Evolutionary conservation across 768 basidiomycete species (phyloP).

Genomic region (Macrocybe gigantea): DNA sequence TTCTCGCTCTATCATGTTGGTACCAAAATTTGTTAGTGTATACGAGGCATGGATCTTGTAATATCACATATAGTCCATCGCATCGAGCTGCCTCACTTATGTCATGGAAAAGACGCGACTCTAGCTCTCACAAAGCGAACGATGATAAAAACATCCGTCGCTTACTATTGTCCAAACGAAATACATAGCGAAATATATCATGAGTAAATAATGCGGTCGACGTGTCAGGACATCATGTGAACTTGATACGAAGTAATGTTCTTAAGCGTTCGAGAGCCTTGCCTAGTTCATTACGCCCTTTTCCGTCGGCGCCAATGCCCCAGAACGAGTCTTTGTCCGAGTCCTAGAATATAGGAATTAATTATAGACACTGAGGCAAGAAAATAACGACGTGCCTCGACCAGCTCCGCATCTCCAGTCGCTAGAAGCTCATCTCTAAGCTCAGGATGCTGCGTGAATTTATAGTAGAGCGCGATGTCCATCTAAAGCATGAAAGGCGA

Average conservation of each 20-base stretch:
- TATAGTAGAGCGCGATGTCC: constrained; percentile 57
- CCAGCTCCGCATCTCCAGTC: constrained; percentile 61
- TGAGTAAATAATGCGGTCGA: too few species aligned
- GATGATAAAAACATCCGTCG: too few species aligned
- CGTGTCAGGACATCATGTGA: too few species aligned
- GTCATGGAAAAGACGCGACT: too few species aligned
- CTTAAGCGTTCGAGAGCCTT: constrained; percentile 63
- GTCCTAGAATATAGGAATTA: constrained; percentile 33
- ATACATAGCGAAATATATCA: too few species aligned
- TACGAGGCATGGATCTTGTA: too few species aligned
- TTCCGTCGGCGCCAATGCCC: constrained; percentile 60
- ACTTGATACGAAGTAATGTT: background rate
- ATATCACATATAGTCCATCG: too few species aligned
- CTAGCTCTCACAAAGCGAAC: too few species aligned
- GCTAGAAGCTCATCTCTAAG: constrained; percentile 51
- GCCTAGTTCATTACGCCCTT: constrained; percentile 70
- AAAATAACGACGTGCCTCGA: constrained; percentile 43
- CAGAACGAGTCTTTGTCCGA: constrained; percentile 72
- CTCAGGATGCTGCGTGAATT: constrained; percentile 65
- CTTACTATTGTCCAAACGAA: too few species aligned
- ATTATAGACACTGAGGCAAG: background rate
- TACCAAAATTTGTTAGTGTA: too few species aligned
- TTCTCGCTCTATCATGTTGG: too few species aligned
- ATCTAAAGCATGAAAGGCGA: constrained; percentile 36
- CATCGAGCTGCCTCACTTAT: too few species aligned